Evolutionary conservation across 768 basidiomycete species (phyloP), one percentile per base, ranked within the genome.

Genomic region (Mrakia gelida): DNA sequence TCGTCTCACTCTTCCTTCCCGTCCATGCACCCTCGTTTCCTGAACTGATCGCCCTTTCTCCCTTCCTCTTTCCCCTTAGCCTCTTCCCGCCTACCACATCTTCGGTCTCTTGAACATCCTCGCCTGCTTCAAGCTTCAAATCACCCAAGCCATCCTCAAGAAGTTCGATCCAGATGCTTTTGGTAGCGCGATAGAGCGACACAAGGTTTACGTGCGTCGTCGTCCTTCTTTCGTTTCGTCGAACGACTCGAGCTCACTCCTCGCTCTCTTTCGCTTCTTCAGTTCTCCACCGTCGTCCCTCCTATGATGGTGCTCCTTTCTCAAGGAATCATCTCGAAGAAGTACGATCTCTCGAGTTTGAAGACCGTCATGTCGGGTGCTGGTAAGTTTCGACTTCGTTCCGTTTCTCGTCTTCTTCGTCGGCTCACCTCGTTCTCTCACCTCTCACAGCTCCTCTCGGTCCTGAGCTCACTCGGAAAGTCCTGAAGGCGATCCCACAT

Each of bases 291-390:
- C 34, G 49, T 73, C 2, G 72, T 73, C 21, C 94, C 94, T 0
- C 94, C 95, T 0, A 89, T 97, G n/a, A 85, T 94, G 18, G 89
- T 96, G 21, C 87, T 89, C 1, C 86, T 97, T 61, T 85, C 90
- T 3, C 88, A 91, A 79, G 90, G 92, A 80, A 88, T 89, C 2
- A 18, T 32, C 23, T 52, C 56, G 1, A 38, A n/a, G 30, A 80
- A 81, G 73, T 80, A 80, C 75, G 80, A 83, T 70, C n/a, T 81
- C 4, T 79, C 76, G 18, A 74, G 65, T 18, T 30, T 81, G 5
- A 73, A 77, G 7, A 59, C 76, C 32, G 43, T 81, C 23, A 80
- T 81, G 43, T 77, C 76, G 11, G 82, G 82, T 7, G 82, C 59
- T 9, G 59, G 59, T 59, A 3, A 59, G 49, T 45, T 45, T 45